Evolutionary conservation across 352 stramenopile genomes (phyloP).

Genomic region (Poterioochromonas sp.): DNA sequence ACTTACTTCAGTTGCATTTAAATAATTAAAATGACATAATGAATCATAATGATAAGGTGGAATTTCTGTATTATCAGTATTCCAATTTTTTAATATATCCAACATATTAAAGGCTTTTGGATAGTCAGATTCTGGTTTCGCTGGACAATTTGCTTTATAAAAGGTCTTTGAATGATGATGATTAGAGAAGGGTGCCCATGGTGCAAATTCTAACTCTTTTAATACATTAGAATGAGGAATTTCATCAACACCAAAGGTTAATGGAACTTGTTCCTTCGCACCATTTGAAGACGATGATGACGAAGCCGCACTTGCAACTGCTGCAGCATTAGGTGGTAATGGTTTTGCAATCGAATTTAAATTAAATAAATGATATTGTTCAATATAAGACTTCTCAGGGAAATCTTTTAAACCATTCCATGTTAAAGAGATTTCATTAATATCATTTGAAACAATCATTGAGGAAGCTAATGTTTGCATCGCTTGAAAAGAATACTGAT

Average conservation of each 20-base stretch:
- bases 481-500: not conserved
- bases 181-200: constrained; percentile 15
- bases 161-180: constrained; percentile 2
- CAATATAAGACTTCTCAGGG: not conserved
- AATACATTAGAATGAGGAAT: not conserved
- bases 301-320: too few relatives aligned
- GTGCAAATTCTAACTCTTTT: not conserved
- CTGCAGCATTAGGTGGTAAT: too few relatives aligned
- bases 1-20: constrained; percentile 65
- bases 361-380: too few relatives aligned
- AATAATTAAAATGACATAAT: constrained; percentile 47
- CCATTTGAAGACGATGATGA: too few relatives aligned
- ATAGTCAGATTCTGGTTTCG: constrained; percentile 45
- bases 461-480: not conserved
- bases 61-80: constrained; percentile 52
- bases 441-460: too few relatives aligned
- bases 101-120: constrained; percentile 58
- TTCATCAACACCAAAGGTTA: not conserved
- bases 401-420: not conserved
- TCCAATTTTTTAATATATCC: constrained; percentile 68
- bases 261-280: too few relatives aligned
- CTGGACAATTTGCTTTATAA: constrained; percentile 39
- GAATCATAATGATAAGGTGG: constrained; percentile 37
- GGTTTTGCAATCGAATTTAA: not conserved
- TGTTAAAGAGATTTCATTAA: not conserved